Conservation (phyloP, 768 basidiomycete species). For the Boletus rubescentipes region DNA sequence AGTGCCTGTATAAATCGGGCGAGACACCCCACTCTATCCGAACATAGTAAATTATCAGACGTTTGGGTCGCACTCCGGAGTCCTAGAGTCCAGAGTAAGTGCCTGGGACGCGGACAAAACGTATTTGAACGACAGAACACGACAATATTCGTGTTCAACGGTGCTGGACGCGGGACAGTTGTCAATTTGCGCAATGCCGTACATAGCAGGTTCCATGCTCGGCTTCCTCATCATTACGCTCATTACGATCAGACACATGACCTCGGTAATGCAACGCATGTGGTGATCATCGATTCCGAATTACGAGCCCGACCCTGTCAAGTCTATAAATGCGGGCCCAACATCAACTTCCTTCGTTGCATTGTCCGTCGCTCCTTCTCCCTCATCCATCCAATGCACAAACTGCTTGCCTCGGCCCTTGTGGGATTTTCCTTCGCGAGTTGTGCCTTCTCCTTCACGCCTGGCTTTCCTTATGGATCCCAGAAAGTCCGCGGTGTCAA, state of each 20-base stretch:
- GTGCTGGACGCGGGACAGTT: no score
- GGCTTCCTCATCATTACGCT: not conserved
- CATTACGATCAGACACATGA: conserved; percentile 4
- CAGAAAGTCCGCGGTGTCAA: conserved; percentile 81
- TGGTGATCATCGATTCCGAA: conserved; percentile 1
- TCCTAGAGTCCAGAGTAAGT: no score
- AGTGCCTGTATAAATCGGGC: not conserved
- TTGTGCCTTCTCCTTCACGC: conserved; percentile 37
- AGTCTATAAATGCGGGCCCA: conserved; percentile 20
- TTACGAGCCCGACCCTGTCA: not conserved
- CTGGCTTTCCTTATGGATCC: conserved; percentile 71
- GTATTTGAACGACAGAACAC: not conserved
- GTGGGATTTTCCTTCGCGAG: conserved; percentile 29
- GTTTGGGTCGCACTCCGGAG: no score
- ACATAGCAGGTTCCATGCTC: not conserved
- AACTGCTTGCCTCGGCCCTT: conserved; percentile 18
- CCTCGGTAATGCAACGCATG: conserved; percentile 9
- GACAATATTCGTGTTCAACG: no score
- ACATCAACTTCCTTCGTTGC: not conserved
- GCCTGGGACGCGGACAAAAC: no score
- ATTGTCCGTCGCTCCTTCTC: conserved; percentile 41
- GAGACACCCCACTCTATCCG: not conserved
- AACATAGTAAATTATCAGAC: no score
- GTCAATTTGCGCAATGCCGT: conserved; percentile 6
- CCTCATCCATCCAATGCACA: conserved; percentile 34